Evolutionary conservation across 2,329 filamentous ascomycete species (phyloP), one percentile per base, ranked within the genome.

Genomic region (Xylaria sp.): DNA sequence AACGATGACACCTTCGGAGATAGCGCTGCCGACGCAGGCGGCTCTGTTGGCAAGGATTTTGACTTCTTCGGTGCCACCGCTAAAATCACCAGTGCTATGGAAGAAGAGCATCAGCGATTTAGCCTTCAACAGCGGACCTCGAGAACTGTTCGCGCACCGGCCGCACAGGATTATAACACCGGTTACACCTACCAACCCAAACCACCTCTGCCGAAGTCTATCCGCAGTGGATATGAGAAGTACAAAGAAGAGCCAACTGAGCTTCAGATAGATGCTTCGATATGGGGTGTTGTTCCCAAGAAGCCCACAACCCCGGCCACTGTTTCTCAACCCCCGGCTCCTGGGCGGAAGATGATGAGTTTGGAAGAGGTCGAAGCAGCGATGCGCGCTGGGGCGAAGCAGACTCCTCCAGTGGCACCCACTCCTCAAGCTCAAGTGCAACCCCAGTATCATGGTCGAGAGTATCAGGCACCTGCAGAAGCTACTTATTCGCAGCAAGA

Each of bases 51-150:
- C 78, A 97, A 93, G 79, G 95, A 99, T 81, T 98, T 98, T 76
- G 96, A 99, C 80, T 99, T 98, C 82, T 97, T 97, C 73, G 94
- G 94, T 48, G 91, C 93, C 77, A 99, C 96, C 6, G 94, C 94
- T 66, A 90, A 94, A 81, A 92, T 97, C 48, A 87, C 94, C 23
- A 87, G 91, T 81, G 94, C 92, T 42, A 92, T 99, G 74, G 92
- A 93, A 72, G 94, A 98, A 81, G 96, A 98, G 82, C 93, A 97
- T 78, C 85, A 94, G 76, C 90, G 94, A 66, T 98, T 91, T 81
- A 89, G 88, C 75, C 90, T 94, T 62, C 90, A 95, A 72, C 87
- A 91, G 72, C 90, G 92, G 16, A 81, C 85, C 21, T 79, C 86
- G 23, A 85, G 83, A 72, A 76, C 83, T 65, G 78, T 83, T 25